These are phyloP conservation scores for Mycena leptocephala DNA, from an alignment of 768 basidiomycete species.

Conservation along the genomic window DNA sequence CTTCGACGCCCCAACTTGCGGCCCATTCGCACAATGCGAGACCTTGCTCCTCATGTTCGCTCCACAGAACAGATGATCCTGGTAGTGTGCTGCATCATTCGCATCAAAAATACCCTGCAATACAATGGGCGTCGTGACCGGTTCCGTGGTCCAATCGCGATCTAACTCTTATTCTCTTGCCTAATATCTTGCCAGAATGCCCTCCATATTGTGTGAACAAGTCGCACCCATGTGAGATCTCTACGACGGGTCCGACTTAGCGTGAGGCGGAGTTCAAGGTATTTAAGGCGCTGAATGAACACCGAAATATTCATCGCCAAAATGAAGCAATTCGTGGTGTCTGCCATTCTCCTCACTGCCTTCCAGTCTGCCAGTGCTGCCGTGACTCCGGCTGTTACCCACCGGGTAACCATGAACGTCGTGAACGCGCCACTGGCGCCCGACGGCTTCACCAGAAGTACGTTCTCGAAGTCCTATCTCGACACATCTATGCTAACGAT, in stretches of 20 bases:
- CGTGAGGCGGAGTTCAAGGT: background rate
- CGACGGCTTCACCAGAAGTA: constrained; percentile 57
- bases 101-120: background rate
- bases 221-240: background rate
- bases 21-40: background rate
- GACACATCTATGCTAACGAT: background rate
- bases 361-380: background rate
- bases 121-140: background rate
- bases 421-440: constrained; percentile 59
- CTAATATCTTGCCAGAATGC: background rate
- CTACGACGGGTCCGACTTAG: background rate
- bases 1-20: background rate
- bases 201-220: background rate
- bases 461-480: constrained; percentile 4
- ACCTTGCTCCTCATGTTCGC: background rate
- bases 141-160: background rate
- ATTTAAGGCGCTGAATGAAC: background rate
- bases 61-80: background rate
- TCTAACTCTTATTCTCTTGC: background rate
- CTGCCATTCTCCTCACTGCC: background rate
- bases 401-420: constrained; percentile 43
- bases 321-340: constrained; percentile 3
- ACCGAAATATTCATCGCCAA: background rate
- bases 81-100: too few species aligned
- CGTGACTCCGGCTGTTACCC: background rate